These are phyloP conservation scores for Symbiodinium pilosum DNA, from an alignment of 73 alveolate species.

Conservation along the genomic window DNA sequence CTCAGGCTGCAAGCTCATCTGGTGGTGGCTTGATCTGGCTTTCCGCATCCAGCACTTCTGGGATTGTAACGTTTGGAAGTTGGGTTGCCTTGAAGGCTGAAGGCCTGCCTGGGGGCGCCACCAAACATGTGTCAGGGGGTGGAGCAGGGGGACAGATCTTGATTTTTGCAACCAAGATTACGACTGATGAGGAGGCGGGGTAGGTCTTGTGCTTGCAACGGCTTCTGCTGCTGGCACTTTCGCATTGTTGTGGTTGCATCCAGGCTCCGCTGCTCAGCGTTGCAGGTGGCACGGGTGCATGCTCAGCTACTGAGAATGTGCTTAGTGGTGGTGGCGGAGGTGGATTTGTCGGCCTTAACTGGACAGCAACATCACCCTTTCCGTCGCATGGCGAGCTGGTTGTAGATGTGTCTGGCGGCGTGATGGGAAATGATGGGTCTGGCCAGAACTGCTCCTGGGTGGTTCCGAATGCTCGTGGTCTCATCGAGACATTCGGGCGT, in stretches of 20 bases:
- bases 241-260: neutral
- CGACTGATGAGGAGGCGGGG: neutral
- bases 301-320: slow-evolving; percentile 1
- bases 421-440: neutral
- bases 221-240: neutral
- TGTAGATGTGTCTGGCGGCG: neutral
- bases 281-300: slow-evolving; percentile 67
- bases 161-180: slow-evolving; percentile 23
- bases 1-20: neutral
- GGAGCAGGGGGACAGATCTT: slow-evolving; percentile 63
- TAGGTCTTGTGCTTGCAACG: neutral
- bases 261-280: neutral
- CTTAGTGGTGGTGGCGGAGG: slow-evolving; percentile 78
- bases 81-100: slow-evolving; percentile 19
- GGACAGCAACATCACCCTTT: slow-evolving; percentile 24
- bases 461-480: neutral
- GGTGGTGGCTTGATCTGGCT: slow-evolving; percentile 87
- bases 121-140: neutral
- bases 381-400: neutral
- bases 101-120: slow-evolving; percentile 13
- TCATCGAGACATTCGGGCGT: neutral
- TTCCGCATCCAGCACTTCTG: neutral
- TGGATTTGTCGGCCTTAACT: slow-evolving; percentile 61
- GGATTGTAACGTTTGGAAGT: slow-evolving; percentile 23
- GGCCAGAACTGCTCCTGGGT: neutral